Conservation (phyloP, 495 filamentous ascomycete species). For the Penicillium dipodomyicola region DNA sequence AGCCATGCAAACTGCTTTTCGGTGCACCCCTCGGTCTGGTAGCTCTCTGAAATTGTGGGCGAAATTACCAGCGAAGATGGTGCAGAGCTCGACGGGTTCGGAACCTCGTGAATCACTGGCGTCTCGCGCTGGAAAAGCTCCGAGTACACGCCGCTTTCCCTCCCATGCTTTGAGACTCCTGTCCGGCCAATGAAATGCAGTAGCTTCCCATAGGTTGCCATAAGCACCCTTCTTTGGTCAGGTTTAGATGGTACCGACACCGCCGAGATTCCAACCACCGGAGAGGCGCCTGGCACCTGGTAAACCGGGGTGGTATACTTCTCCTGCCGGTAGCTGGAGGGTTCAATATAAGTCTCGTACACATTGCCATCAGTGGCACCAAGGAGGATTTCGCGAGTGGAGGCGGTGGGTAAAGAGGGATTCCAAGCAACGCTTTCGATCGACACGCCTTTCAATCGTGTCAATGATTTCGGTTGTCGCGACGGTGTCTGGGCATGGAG, state of each 20-base stretch:
- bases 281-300: conserved; percentile 69
- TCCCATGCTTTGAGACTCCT: conserved; percentile 55
- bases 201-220: conserved; percentile 71
- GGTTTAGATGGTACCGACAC: conserved; percentile 63
- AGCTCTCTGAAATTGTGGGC: conserved; percentile 60
- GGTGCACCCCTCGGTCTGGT: conserved; percentile 42
- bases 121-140: conserved; percentile 85
- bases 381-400: conserved; percentile 91
- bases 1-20: conserved; percentile 90
- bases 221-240: conserved; percentile 71
- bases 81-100: conserved; percentile 50
- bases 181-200: conserved; percentile 76
- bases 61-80: conserved; percentile 69
- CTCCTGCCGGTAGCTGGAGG: conserved; percentile 86
- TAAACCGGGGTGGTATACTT: conserved; percentile 81
- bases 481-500: conserved; percentile 79
- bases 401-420: conserved; percentile 91
- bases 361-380: conserved; percentile 89
- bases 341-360: conserved; percentile 95
- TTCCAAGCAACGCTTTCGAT: conserved; percentile 95
- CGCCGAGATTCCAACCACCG: conserved; percentile 77
- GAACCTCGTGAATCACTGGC: conserved; percentile 67
- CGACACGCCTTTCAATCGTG: conserved; percentile 76
- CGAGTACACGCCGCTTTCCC: conserved; percentile 81
- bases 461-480: conserved; percentile 76